Evolutionary conservation across 73 alveolate genomes (phyloP).

Genomic region (Paramecium sexaurelia): DNA sequence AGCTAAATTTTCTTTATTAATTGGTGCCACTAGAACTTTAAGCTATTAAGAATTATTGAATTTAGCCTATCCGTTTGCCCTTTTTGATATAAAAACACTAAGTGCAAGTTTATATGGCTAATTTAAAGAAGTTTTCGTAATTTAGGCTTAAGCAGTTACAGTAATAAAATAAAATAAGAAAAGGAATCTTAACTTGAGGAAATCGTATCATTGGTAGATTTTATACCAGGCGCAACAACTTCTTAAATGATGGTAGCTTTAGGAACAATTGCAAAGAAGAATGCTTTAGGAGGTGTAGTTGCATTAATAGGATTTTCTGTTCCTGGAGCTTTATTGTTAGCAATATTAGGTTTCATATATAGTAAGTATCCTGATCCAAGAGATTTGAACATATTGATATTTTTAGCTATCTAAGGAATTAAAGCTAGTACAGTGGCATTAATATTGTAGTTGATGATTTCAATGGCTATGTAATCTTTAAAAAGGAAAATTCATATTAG

Average conservation of each 20-base stretch:
- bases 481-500: background rate
- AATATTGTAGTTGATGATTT: background rate
- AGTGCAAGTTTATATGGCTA: background rate
- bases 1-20: background rate
- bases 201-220: background rate
- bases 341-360: background rate
- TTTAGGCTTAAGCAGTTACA: background rate
- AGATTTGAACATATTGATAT: background rate
- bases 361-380: background rate
- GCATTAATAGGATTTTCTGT: background rate
- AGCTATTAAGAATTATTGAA: background rate
- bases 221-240: constrained; percentile 35
- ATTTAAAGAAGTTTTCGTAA: background rate
- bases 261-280: constrained; percentile 32
- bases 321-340: constrained; percentile 13
- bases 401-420: background rate
- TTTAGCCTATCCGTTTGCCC: background rate
- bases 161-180: background rate
- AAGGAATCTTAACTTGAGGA: constrained; percentile 3
- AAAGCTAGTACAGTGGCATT: constrained; percentile 26
- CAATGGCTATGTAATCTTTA: background rate
- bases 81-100: background rate
- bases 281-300: background rate
- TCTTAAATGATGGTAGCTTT: constrained; percentile 15
- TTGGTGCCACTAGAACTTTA: background rate